Base-by-base conservation (phyloP, 805 yeast species). In the Yarrowia sp. region DNA sequence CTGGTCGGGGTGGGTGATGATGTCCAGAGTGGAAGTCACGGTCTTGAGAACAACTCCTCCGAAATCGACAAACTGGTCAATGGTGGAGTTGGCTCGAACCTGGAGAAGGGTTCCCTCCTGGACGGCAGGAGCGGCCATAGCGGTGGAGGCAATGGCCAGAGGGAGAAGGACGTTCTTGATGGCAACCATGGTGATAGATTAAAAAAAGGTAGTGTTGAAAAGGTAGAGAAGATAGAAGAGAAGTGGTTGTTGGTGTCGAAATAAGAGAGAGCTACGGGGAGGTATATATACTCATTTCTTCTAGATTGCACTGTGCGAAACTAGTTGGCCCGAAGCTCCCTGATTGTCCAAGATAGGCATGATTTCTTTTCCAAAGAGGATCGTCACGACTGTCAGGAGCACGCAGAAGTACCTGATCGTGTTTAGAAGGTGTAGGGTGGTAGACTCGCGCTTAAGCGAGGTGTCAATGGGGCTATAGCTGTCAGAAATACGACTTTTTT, bases 361-460 rank as follows among this genome's bases (percentile, higher is more conserved):
- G 40, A 22, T 49, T 49, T 49, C 56, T 49, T 33, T 51, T 51
- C n/a, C 16, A 3, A 16, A 21, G 17, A 17, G 21, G 56, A 51
- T 51, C 58, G 58, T 22, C 56, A n/a, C 8, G 56, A 49, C 56
- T 40, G 56, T 32, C 56, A 49, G 56, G 56, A 49, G 56, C 19
- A 28, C 19, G 58, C 58, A 51, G 38, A 21, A 33, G 41, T 33
- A 10, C 41, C 22, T 33, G 24, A 48, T 48, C 54, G 19, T 11
- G 38, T 48, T 30, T 19, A 21, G 54, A 12, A 48, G 38, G 38
- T 21, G 38, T 30, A 48, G 38, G n/a, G 7, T 7, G 32, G 26
- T 16, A 19, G 17, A 30, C 24, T 28, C 28, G 51, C 16, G 6
- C 36, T 19, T 24, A 3, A 6, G 52, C 4, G 5, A 12, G 17